Evolutionary conservation across 2,329 filamentous ascomycete genomes (phyloP).

Genomic region (Byssochlamys sp.): DNA sequence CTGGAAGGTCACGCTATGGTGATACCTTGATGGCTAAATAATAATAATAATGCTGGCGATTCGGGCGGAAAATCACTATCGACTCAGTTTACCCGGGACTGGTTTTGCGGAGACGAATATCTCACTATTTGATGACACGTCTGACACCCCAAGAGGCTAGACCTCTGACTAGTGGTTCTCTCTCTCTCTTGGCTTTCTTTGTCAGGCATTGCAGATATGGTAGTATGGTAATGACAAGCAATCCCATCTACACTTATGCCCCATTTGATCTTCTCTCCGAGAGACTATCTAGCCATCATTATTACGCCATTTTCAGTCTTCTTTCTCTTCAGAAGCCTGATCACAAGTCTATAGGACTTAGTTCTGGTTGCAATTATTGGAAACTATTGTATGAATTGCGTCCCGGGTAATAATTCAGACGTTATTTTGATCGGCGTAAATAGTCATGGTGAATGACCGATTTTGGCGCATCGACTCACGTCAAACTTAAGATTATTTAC

Average conservation of each 20-base stretch:
- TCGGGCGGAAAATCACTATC: no score
- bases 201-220: no score
- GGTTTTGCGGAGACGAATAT: no score
- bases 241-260: not conserved
- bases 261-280: not conserved
- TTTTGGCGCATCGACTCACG: not conserved
- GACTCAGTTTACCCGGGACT: no score
- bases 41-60: no score
- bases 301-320: no score
- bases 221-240: not conserved
- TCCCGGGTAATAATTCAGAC: not conserved
- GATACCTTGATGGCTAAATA: not conserved
- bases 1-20: not conserved
- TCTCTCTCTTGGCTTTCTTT: not conserved
- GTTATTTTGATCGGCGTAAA: not conserved
- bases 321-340: no score
- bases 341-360: no score
- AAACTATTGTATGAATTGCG: no score
- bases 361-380: no score
- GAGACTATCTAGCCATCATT: no score
- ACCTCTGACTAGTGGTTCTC: not conserved
- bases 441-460: not conserved
- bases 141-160: not conserved
- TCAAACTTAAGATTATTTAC: not conserved
- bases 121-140: not conserved